Evolutionary conservation across 495 filamentous ascomycete species (phyloP).

Genomic region (Halenospora varia): DNA sequence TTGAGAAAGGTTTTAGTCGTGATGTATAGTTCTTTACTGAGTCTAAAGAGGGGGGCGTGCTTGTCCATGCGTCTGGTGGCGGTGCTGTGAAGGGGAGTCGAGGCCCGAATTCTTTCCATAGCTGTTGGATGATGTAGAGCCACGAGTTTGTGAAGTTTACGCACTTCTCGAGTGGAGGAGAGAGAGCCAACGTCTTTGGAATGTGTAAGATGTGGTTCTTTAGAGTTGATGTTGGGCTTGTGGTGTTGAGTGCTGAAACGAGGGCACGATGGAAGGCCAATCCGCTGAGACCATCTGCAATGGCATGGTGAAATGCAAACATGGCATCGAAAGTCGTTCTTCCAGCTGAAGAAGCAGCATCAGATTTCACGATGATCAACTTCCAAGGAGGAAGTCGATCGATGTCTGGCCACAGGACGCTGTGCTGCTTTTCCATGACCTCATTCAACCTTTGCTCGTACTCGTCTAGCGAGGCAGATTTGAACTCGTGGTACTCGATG

Average conservation of each 20-base stretch:
- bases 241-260: conserved; percentile 19
- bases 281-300: conserved; percentile 27
- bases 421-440: conserved; percentile 15
- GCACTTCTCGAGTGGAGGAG: conserved; percentile 8
- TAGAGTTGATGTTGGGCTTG: not conserved
- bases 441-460: conserved; percentile 10
- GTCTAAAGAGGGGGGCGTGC: not conserved
- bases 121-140: conserved; percentile 1
- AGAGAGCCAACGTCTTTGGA: conserved; percentile 3
- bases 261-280: conserved; percentile 26
- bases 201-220: conserved; percentile 1
- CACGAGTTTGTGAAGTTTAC: conserved; percentile 14
- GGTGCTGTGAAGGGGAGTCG: not conserved
- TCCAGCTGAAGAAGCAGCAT: not conserved
- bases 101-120: conserved; percentile 7
- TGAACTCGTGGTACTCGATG: conserved; percentile 15
- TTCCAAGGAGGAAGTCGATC: conserved; percentile 24
- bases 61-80: conserved; percentile 8
- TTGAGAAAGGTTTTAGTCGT: conserved; percentile 14
- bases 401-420: conserved; percentile 13
- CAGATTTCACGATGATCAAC: conserved; percentile 21
- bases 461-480: not conserved
- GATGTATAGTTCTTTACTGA: conserved; percentile 16
- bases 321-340: conserved; percentile 17
- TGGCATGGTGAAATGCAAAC: conserved; percentile 27